Percentiles rank a stretch among this genome's conserved stretches.
These are phyloP conservation scores for Globisporangium viniferum DNA, from an alignment of 352 stramenopile genomes.

Conservation along the genomic window DNA sequence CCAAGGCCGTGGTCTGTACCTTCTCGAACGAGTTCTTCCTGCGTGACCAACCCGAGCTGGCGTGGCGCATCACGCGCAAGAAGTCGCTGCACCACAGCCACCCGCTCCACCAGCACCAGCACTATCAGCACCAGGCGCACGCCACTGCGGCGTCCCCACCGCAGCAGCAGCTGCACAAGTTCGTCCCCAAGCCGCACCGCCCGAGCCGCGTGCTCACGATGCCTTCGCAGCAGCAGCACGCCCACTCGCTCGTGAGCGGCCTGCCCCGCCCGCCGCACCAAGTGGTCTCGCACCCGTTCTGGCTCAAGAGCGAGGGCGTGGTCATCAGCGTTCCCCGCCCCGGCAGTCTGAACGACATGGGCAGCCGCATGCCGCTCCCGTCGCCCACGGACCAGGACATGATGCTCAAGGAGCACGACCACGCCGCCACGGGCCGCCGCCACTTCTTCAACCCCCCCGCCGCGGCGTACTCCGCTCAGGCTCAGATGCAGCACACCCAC, in stretches of 20 bases:
- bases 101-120: conserved; percentile 17
- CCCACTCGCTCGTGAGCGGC: background rate
- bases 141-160: background rate
- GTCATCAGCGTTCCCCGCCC: conserved; percentile 28
- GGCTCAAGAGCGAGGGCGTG: conserved; percentile 19
- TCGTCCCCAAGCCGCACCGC: conserved; percentile 5
- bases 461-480: background rate
- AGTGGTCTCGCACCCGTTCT: conserved; percentile 9
- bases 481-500: background rate
- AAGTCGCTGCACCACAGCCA: conserved; percentile 35
- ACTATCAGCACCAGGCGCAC: conserved; percentile 2
- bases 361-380: conserved; percentile 19
- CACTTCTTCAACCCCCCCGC: conserved; percentile 12
- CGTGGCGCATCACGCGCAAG: conserved; percentile 68
- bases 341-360: conserved; percentile 10
- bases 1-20: conserved; percentile 67
- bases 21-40: conserved; percentile 78
- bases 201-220: conserved; percentile 6
- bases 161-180: conserved; percentile 3
- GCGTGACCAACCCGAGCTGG: conserved; percentile 60
- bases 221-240: background rate
- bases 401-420: conserved; percentile 37
- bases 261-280: conserved; percentile 1
- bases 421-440: conserved; percentile 18
- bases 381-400: conserved; percentile 22